phyloP scores from a whole-genome alignment of 2,329 filamentous ascomycete genomes.

The Calonectria fujianensis region DNA sequence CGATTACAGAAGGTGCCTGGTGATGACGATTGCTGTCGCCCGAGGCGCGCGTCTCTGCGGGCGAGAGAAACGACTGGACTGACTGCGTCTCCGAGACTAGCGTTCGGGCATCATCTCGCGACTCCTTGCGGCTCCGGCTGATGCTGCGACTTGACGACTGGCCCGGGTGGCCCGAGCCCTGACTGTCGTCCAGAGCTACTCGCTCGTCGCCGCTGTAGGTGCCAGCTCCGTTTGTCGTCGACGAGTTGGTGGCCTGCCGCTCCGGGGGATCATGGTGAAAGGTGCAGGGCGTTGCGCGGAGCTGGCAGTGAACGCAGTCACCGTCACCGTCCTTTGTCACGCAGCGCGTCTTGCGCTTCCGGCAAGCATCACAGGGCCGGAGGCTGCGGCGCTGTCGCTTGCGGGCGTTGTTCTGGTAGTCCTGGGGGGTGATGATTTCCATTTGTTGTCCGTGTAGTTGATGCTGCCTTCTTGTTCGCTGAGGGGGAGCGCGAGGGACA shows the following conservation, averaged over 20 bases:
- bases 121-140: constrained; percentile 49
- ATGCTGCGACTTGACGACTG: constrained; percentile 35
- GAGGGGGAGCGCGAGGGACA: constrained; percentile 35
- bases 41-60: constrained; percentile 52
- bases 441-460: constrained; percentile 47
- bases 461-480: constrained; percentile 33
- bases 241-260: constrained; percentile 48
- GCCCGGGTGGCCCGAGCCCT: constrained; percentile 20
- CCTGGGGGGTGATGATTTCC: constrained; percentile 58
- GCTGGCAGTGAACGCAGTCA: constrained; percentile 56
- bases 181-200: constrained; percentile 39
- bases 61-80: constrained; percentile 52
- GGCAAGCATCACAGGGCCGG: constrained; percentile 59
- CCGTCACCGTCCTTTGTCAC: constrained; percentile 56
- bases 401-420: constrained; percentile 56
- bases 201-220: constrained; percentile 48
- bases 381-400: constrained; percentile 56
- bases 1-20: constrained; percentile 45
- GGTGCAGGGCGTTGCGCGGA: constrained; percentile 54
- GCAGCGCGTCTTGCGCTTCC: constrained; percentile 59
- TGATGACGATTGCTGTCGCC: constrained; percentile 47
- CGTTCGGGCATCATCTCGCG: constrained; percentile 52
- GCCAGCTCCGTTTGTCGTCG: constrained; percentile 43
- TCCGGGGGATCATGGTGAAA: constrained; percentile 57
- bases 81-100: constrained; percentile 50